These are phyloP conservation scores for Colletotrichum trifolii DNA, from an alignment of 2,329 filamentous ascomycete genomes.

Conservation along the genomic window DNA sequence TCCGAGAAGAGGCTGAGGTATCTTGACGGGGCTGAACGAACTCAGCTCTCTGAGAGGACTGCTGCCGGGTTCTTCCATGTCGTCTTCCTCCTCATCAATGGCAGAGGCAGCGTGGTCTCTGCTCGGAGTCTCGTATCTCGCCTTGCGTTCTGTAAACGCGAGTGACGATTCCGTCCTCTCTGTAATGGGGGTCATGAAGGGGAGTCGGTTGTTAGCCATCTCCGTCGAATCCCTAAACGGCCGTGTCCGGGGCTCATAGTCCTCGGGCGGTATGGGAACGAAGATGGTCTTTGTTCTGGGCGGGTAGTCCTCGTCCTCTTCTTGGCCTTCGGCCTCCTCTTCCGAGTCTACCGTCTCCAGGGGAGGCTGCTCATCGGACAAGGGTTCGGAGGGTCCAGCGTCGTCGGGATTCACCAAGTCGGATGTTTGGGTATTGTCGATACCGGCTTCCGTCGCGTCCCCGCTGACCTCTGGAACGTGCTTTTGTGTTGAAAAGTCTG, in stretches of 20 bases:
- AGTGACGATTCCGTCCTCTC: slow-evolving; percentile 94
- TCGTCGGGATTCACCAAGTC: slow-evolving; percentile 53
- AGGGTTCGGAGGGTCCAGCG: slow-evolving; percentile 42
- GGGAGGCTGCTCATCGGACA: slow-evolving; percentile 43
- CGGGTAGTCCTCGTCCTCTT: slow-evolving; percentile 50
- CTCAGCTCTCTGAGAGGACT: slow-evolving; percentile 79
- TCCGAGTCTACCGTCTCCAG: slow-evolving; percentile 32
- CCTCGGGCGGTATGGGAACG: slow-evolving; percentile 84
- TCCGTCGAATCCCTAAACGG: slow-evolving; percentile 84
- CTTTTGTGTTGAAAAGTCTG: slow-evolving; percentile 82
- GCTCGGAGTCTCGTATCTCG: slow-evolving; percentile 38
- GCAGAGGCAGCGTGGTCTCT: slow-evolving; percentile 42
- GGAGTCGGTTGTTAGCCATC: slow-evolving; percentile 88
- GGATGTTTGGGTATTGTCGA: slow-evolving; percentile 52
- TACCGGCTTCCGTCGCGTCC: slow-evolving; percentile 47
- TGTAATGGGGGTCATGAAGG: slow-evolving; percentile 99
- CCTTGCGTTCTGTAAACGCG: slow-evolving; percentile 45
- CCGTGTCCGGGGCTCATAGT: slow-evolving; percentile 82
- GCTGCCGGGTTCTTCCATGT: slow-evolving; percentile 63
- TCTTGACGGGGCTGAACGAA: slow-evolving; percentile 58
- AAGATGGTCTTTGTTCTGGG: slow-evolving; percentile 73
- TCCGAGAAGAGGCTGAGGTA: slow-evolving; percentile 63
- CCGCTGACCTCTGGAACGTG: slow-evolving; percentile 67
- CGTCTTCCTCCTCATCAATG: slow-evolving; percentile 45
- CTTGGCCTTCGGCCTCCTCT: slow-evolving; percentile 46